phyloP scores from a whole-genome alignment of 331 rosid species.

The Arachis monticola region DNA sequence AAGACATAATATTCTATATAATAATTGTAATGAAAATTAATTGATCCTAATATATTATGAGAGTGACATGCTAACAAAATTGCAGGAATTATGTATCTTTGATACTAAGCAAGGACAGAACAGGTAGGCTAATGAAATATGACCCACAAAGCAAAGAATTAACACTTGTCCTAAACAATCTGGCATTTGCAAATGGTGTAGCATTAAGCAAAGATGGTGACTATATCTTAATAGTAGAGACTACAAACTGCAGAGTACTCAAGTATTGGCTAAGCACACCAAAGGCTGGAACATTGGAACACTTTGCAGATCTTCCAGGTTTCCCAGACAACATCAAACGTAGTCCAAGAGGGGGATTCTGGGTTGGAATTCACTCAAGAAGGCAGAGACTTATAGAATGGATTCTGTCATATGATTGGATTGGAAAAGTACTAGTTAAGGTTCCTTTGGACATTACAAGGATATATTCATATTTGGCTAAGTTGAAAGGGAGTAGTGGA shows the following conservation, averaged over 20 bases:
- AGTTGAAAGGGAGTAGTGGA: slow-evolving; percentile 52
- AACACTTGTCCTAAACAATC: slow-evolving; percentile 50
- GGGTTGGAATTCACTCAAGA: slow-evolving; percentile 78
- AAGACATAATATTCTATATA: too few relatives aligned
- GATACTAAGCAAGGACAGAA: slow-evolving; percentile 59
- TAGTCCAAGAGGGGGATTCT: slow-evolving; percentile 76
- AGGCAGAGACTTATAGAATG: slow-evolving; percentile 39
- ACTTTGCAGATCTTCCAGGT: slow-evolving; percentile 65
- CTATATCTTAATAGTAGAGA: slow-evolving; percentile 67
- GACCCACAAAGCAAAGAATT: slow-evolving; percentile 58
- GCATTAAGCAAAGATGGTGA: slow-evolving; percentile 56
- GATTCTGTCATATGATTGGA: slow-evolving; percentile 53
- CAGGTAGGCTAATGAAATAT: slow-evolving; percentile 75
- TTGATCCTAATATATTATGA: too few relatives aligned
- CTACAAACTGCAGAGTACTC: slow-evolving; percentile 58
- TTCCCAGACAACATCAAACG: slow-evolving; percentile 83
- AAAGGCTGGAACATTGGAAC: slow-evolving; percentile 57
- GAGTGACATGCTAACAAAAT: not conserved
- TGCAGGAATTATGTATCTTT: slow-evolving; percentile 62
- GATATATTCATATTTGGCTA: slow-evolving; percentile 52
- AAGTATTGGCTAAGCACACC: slow-evolving; percentile 70
- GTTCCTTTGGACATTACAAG: slow-evolving; percentile 56
- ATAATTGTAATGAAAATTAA: too few relatives aligned
- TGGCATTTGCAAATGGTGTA: slow-evolving; percentile 78
- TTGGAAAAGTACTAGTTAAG: slow-evolving; percentile 52